phyloP scores from a whole-genome alignment of 179 eudicot genomes.

The Beta lomatogona region DNA sequence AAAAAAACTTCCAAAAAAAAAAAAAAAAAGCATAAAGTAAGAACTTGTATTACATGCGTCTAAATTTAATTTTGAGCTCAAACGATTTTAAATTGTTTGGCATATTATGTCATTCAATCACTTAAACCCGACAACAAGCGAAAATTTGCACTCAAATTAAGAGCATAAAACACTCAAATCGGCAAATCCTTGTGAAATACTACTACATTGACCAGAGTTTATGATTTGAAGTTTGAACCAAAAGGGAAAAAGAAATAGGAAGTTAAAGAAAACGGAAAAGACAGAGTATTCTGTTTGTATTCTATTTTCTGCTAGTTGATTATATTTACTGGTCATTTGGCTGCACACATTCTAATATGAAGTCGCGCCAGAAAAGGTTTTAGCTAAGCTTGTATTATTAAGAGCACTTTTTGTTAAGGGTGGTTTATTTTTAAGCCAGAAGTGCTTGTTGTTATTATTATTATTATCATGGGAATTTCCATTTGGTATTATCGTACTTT shows the following conservation, averaged over 20 bases:
- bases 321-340: not conserved
- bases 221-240: not conserved
- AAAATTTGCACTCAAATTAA: not conserved
- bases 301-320: constrained; percentile 18
- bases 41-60: too few species aligned
- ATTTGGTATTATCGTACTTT: too few species aligned
- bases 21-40: too few species aligned
- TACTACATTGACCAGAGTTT: not conserved
- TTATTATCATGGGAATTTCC: too few species aligned
- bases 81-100: not conserved
- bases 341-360: constrained; percentile 25
- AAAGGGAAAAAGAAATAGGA: not conserved
- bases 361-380: constrained; percentile 10
- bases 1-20: too few species aligned
- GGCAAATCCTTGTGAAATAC: not conserved
- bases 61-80: too few species aligned
- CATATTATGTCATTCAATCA: constrained; percentile 15
- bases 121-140: not conserved
- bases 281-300: constrained; percentile 18
- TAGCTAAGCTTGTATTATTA: constrained; percentile 4
- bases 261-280: constrained; percentile 1
- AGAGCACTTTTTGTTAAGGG: not conserved
- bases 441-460: too few species aligned
- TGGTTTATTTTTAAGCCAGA: not conserved
- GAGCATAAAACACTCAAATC: constrained; percentile 4